Percentiles rank a stretch among this genome's conserved stretches.
Conservation (phyloP, 2,329 filamentous ascomycete genomes). For the Ophiocordyceps australis region DNA sequence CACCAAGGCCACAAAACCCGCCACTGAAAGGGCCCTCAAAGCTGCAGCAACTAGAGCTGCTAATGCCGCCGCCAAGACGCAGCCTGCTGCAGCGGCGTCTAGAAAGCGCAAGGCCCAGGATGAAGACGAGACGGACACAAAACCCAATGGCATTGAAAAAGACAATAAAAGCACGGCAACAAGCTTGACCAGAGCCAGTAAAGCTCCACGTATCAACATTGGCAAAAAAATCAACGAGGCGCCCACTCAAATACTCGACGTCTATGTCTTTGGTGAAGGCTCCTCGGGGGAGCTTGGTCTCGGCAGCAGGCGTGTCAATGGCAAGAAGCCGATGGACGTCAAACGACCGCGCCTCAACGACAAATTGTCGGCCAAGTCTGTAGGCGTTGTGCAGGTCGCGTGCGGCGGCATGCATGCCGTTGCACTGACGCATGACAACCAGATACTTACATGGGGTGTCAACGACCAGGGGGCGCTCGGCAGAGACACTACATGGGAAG, state of each 20-base stretch:
- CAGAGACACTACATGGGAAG: slow-evolving; percentile 51
- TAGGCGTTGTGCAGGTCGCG: slow-evolving; percentile 60
- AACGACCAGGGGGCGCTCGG: slow-evolving; percentile 74
- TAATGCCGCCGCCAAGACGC: slow-evolving; percentile 5
- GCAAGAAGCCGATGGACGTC: slow-evolving; percentile 48
- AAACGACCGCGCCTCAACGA: slow-evolving; percentile 75
- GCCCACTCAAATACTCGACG: slow-evolving; percentile 45
- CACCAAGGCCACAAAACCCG: slow-evolving; percentile 9
- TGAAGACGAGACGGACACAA: no score
- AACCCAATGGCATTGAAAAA: no score
- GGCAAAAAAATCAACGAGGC: slow-evolving; percentile 8
- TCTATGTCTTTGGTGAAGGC: slow-evolving; percentile 70
- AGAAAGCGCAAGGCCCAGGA: slow-evolving; percentile 8
- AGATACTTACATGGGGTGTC: slow-evolving; percentile 73
- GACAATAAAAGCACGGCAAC: no score
- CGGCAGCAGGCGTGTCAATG: slow-evolving; percentile 42
- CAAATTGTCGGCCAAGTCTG: slow-evolving; percentile 36
- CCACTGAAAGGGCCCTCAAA: no score
- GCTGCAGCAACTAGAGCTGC: slow-evolving; percentile 9
- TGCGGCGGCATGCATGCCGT: slow-evolving; percentile 71
- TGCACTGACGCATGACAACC: slow-evolving; percentile 62
- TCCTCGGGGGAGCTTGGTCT: slow-evolving; percentile 69
- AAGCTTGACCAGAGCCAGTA: no score
- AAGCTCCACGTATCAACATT: no score
- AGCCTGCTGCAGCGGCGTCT: slow-evolving; percentile 7